phyloP scores from a whole-genome alignment of 345 rosid genomes.

The Eucalyptus albens region DNA sequence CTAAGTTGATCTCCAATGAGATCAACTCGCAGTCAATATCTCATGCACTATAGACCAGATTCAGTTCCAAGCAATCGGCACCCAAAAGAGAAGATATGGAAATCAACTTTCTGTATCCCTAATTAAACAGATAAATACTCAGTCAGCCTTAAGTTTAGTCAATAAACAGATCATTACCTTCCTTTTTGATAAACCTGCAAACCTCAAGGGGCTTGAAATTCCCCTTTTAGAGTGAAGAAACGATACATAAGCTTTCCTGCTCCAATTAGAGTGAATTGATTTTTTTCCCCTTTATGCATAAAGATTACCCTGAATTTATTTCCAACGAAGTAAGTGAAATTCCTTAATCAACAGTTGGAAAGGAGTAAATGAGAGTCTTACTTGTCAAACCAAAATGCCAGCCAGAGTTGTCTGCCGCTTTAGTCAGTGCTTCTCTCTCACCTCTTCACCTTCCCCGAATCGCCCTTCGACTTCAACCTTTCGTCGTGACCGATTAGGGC shows the following conservation, averaged over 20 bases:
- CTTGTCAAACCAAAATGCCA: neutral
- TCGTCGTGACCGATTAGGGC: neutral
- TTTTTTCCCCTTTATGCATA: neutral
- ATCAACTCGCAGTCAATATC: no score
- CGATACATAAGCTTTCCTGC: neutral
- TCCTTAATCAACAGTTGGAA: neutral
- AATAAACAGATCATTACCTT: neutral
- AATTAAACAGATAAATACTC: neutral
- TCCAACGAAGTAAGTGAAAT: neutral
- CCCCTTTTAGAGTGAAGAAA: neutral
- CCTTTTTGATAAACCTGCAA: neutral
- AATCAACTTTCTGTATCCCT: neutral
- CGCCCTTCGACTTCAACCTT: neutral
- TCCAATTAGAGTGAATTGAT: neutral
- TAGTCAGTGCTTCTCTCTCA: constrained; percentile 2
- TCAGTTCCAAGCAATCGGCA: no score
- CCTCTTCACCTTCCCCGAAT: neutral
- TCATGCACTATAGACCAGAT: no score
- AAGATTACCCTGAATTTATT: neutral
- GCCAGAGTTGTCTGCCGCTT: neutral
- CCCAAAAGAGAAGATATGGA: no score
- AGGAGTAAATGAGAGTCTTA: neutral
- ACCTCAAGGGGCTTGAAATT: neutral
- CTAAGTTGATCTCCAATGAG: no score
- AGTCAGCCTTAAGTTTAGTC: neutral